Conservation (phyloP, 1,139 yeast genomes). For the Yamadazyma conglobata region DNA sequence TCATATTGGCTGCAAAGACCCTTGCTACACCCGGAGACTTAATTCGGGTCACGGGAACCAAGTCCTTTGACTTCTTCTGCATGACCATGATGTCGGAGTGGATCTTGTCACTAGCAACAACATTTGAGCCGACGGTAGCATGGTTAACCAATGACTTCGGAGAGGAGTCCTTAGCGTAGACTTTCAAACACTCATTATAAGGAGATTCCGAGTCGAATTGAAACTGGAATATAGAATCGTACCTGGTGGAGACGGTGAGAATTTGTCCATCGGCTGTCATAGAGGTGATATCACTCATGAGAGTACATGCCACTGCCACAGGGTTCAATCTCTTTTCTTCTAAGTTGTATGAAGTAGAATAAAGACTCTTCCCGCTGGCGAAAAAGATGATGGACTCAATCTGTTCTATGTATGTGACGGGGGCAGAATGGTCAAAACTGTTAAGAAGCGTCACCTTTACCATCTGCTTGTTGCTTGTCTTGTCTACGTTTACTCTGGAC, state of each 20-base stretch:
- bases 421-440: constrained; percentile 32
- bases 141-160: constrained; percentile 41
- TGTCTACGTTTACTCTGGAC: constrained; percentile 18
- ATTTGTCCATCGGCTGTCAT: constrained; percentile 24
- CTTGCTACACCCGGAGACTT: constrained; percentile 44
- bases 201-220: constrained; percentile 11
- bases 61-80: constrained; percentile 13
- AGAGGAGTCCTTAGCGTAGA: constrained; percentile 31
- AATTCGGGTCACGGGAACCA: constrained; percentile 7
- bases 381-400: constrained; percentile 33
- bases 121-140: constrained; percentile 22
- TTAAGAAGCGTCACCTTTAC: constrained; percentile 33
- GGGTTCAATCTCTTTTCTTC: constrained; percentile 36
- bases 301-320: constrained; percentile 21
- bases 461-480: constrained; percentile 13
- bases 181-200: constrained; percentile 11
- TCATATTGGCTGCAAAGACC: constrained; percentile 27
- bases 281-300: constrained; percentile 38
- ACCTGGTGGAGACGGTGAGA: constrained; percentile 35
- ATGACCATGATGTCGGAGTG: constrained; percentile 37
- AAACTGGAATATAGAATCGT: constrained; percentile 37
- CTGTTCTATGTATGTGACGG: constrained; percentile 38
- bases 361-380: constrained; percentile 30
- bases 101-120: constrained; percentile 41
- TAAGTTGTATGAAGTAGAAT: constrained; percentile 36